These are phyloP conservation scores for Primulina tabacum DNA, from an alignment of 257 asterid genomes.

Conservation along the genomic window DNA sequence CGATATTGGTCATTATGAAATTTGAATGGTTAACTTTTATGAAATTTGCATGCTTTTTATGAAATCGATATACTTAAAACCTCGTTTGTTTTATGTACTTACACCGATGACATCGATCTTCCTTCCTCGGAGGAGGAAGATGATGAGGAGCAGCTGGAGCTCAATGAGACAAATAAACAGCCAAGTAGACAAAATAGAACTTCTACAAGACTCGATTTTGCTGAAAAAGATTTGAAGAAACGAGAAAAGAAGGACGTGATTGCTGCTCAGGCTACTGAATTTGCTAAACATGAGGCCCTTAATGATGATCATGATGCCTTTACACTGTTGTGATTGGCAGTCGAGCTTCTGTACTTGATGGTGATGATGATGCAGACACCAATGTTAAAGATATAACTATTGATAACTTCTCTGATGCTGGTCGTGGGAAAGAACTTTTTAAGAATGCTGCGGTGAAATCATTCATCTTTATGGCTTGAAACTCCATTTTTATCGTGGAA, in stretches of 20 bases:
- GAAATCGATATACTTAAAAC: too few species aligned
- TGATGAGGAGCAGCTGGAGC: constrained; percentile 30
- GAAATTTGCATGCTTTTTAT: too few species aligned
- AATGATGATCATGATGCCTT: constrained; percentile 73
- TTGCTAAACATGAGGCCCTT: constrained; percentile 60
- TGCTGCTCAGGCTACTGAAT: constrained; percentile 47
- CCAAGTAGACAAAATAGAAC: constrained; percentile 32
- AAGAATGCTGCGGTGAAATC: constrained; percentile 59
- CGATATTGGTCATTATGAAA: too few species aligned
- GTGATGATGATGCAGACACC: constrained; percentile 66
- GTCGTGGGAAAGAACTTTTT: constrained; percentile 65
- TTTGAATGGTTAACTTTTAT: too few species aligned
- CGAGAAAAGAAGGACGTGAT: too few species aligned
- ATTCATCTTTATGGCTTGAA: constrained; percentile 65
- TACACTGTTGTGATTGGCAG: constrained; percentile 73
- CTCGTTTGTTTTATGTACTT: too few species aligned
- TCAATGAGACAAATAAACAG: constrained; percentile 23
- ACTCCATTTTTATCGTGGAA: constrained; percentile 60
- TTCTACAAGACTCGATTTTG: not conserved
- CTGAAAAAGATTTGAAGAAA: too few species aligned
- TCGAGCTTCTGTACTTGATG: constrained; percentile 60
- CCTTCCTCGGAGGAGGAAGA: constrained; percentile 63
- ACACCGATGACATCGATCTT: constrained; percentile 27
- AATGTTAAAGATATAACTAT: constrained; percentile 66
- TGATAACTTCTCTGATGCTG: constrained; percentile 64